phyloP scores from a whole-genome alignment of 2,329 filamentous ascomycete species.

The Rhexocercosporidium sp. region DNA sequence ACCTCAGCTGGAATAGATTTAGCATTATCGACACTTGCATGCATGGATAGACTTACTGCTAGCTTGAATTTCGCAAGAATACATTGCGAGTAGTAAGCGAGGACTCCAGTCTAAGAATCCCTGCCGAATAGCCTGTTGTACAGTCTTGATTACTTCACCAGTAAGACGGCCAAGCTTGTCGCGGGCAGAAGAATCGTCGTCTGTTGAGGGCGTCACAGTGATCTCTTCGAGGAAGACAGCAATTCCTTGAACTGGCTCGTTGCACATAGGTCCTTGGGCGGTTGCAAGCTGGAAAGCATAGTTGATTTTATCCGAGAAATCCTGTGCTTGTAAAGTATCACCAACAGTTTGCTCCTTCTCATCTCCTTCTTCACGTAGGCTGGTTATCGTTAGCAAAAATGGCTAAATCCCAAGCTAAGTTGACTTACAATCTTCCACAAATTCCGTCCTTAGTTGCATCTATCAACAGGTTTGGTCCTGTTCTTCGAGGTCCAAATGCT shows the following conservation, averaged over 20 bases:
- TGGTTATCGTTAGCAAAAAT: conserved; percentile 28
- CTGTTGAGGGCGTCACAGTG: conserved; percentile 59
- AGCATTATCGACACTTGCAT: background rate
- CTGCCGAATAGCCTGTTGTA: conserved; percentile 80
- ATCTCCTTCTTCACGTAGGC: conserved; percentile 37
- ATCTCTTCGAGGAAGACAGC: conserved; percentile 90
- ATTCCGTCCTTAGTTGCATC: conserved; percentile 77
- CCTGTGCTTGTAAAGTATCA: conserved; percentile 61
- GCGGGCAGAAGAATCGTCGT: conserved; percentile 58
- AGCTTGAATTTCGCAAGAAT: conserved; percentile 96
- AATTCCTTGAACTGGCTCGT: conserved; percentile 91
- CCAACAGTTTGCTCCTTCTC: conserved; percentile 45
- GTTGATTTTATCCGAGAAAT: conserved; percentile 87
- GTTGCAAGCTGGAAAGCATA: conserved; percentile 95
- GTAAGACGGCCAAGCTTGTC: conserved; percentile 81
- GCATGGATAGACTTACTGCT: conserved; percentile 64
- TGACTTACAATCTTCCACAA: conserved; percentile 70
- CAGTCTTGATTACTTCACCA: conserved; percentile 89
- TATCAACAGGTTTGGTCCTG: conserved; percentile 87
- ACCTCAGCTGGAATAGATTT: conserved; percentile 70
- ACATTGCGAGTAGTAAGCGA: conserved; percentile 95
- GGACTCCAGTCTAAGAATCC: conserved; percentile 97
- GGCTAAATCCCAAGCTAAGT: background rate
- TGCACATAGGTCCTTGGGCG: conserved; percentile 85
- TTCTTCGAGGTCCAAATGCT: conserved; percentile 86